A percentile compares a stretch with the other conserved stretches of the same genome.
Conservation (phyloP, 2,329 filamentous ascomycete species). For the Pestalotiopsis sp. region DNA sequence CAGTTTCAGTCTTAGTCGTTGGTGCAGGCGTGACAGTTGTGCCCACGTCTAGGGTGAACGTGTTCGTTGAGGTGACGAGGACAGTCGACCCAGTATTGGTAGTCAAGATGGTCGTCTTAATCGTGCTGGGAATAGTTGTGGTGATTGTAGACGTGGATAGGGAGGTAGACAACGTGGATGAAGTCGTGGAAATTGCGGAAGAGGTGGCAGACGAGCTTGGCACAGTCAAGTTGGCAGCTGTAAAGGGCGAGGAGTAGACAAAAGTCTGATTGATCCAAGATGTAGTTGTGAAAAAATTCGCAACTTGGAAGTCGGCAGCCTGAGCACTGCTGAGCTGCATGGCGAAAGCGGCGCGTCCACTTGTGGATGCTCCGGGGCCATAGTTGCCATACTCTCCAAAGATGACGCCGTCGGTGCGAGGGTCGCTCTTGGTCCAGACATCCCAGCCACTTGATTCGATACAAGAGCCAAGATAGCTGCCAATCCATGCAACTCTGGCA, state of each 20-base stretch:
- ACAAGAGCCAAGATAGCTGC: slow-evolving; percentile 51
- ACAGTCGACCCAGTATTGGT: slow-evolving; percentile 20
- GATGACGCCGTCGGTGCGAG: slow-evolving; percentile 49
- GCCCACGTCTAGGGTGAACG: slow-evolving; percentile 16
- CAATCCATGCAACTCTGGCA: slow-evolving; percentile 49
- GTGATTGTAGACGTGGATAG: slow-evolving; percentile 13
- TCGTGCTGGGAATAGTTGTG: slow-evolving; percentile 26
- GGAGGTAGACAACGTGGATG: neutral
- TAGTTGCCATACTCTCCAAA: slow-evolving; percentile 63
- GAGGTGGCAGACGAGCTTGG: slow-evolving; percentile 1
- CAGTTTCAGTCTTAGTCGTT: slow-evolving; percentile 22
- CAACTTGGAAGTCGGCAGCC: slow-evolving; percentile 39
- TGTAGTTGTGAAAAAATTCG: slow-evolving; percentile 35
- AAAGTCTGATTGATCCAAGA: slow-evolving; percentile 21
- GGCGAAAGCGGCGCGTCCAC: slow-evolving; percentile 46
- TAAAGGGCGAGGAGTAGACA: slow-evolving; percentile 38
- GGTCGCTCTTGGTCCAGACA: slow-evolving; percentile 51
- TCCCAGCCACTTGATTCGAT: slow-evolving; percentile 63
- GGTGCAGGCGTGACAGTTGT: slow-evolving; percentile 5
- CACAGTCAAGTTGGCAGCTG: slow-evolving; percentile 26
- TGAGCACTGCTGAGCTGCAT: slow-evolving; percentile 34
- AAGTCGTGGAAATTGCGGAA: neutral
- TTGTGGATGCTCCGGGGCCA: slow-evolving; percentile 55
- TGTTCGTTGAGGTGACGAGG: slow-evolving; percentile 20
- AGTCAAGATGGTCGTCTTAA: slow-evolving; percentile 20